These are phyloP conservation scores for Saturnispora sekii DNA, from an alignment of 805 yeast species.

Conservation along the genomic window DNA sequence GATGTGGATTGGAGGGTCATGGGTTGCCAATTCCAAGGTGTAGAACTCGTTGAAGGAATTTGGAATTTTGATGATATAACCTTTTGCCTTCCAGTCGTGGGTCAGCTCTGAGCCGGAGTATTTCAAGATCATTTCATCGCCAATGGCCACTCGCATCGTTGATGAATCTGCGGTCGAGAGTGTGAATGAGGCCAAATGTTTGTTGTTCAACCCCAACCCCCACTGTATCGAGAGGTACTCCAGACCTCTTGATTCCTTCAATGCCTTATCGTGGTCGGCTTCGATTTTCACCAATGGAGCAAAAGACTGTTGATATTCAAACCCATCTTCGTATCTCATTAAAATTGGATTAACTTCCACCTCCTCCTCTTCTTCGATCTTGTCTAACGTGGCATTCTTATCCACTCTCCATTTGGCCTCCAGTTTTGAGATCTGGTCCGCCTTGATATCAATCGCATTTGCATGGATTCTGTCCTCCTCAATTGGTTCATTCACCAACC, in stretches of 20 bases:
- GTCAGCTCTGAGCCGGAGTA: constrained; percentile 44
- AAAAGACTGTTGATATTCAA: constrained; percentile 74
- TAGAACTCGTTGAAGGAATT: constrained; percentile 55
- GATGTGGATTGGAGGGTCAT: constrained; percentile 47
- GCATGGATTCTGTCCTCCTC: constrained; percentile 45
- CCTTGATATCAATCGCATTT: constrained; percentile 46
- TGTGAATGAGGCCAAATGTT: constrained; percentile 59
- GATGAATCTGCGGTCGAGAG: constrained; percentile 58
- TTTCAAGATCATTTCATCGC: constrained; percentile 69
- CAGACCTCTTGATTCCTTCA: constrained; percentile 69
- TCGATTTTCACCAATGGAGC: constrained; percentile 78
- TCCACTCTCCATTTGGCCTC: constrained; percentile 79
- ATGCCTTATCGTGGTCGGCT: constrained; percentile 65
- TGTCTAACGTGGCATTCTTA: constrained; percentile 61
- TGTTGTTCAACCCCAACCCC: constrained; percentile 57
- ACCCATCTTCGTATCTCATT: constrained; percentile 72
- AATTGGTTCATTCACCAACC: constrained; percentile 68
- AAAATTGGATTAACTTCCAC: constrained; percentile 60
- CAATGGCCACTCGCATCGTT: constrained; percentile 65
- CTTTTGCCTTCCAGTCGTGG: constrained; percentile 63
- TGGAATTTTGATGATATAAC: constrained; percentile 66
- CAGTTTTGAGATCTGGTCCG: constrained; percentile 56
- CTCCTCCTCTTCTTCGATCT: constrained; percentile 44
- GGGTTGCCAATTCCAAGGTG: constrained; percentile 52
- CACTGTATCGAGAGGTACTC: constrained; percentile 66